Conservation (phyloP, 306 rosid genomes). For the Vigna reflexopilosa region DNA sequence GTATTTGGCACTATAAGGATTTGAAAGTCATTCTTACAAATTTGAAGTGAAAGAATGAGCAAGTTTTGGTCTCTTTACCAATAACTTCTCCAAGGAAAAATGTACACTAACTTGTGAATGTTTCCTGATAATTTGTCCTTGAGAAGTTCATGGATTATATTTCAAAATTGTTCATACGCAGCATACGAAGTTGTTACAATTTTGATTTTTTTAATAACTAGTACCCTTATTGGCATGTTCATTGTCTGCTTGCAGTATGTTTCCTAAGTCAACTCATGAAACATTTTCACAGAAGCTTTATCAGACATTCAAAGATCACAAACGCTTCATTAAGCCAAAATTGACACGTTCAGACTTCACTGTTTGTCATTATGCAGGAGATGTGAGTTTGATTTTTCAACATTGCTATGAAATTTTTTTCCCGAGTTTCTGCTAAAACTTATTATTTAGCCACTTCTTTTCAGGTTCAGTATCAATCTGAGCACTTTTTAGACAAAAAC, state of each 20-base stretch:
- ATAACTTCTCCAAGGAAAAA: background rate
- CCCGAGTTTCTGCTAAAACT: constrained; percentile 32
- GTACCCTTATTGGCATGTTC: constrained; percentile 28
- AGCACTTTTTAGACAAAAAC: constrained; percentile 88
- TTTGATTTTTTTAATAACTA: too few relatives aligned
- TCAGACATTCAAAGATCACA: constrained; percentile 86
- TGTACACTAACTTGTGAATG: constrained; percentile 16
- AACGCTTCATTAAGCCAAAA: constrained; percentile 93
- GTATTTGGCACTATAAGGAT: constrained; percentile 21
- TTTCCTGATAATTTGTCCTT: constrained; percentile 40
- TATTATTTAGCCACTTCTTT: constrained; percentile 48
- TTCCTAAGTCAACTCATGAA: constrained; percentile 93
- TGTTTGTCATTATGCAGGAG: constrained; percentile 91
- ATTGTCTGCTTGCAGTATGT: constrained; percentile 68
- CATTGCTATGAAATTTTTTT: constrained; percentile 27
- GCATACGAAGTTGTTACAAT: too few relatives aligned
- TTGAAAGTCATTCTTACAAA: constrained; percentile 33
- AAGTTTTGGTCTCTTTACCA: constrained; percentile 27
- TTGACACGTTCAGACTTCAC: constrained; percentile 85
- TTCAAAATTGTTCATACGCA: background rate
- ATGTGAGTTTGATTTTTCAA: constrained; percentile 61
- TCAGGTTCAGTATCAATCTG: constrained; percentile 93
- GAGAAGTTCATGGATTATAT: constrained; percentile 30
- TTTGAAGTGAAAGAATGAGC: constrained; percentile 32
- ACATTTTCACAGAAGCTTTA: constrained; percentile 88